Conservation (phyloP, 1,284 basidiomycete genomes). For the Mycosarcoma maydis region DNA sequence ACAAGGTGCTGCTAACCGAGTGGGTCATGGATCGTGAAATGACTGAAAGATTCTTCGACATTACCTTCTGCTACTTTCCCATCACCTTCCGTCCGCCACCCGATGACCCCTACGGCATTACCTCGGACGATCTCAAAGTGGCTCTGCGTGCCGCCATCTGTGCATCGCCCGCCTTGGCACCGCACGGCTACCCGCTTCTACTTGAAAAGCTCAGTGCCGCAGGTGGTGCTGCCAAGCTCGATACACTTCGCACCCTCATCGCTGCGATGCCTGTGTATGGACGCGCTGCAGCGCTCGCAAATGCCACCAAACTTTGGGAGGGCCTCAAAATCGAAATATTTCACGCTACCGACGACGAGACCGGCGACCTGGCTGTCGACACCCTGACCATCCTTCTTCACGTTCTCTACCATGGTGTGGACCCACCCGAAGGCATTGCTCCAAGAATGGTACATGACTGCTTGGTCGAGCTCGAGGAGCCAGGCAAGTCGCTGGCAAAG, state of each 20-base stretch:
- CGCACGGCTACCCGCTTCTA: slow-evolving; percentile 85
- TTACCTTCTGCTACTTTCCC: slow-evolving; percentile 98
- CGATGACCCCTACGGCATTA: slow-evolving; percentile 93
- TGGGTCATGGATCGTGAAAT: slow-evolving; percentile 78
- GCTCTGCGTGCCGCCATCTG: slow-evolving; percentile 78
- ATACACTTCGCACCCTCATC: slow-evolving; percentile 58
- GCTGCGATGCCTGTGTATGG: slow-evolving; percentile 63
- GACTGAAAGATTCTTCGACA: slow-evolving; percentile 85
- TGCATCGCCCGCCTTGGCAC: slow-evolving; percentile 83
- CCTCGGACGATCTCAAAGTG: slow-evolving; percentile 82
- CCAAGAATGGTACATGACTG: slow-evolving; percentile 58
- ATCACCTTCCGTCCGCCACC: slow-evolving; percentile 95
- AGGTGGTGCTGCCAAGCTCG: slow-evolving; percentile 79
- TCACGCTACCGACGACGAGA: slow-evolving; percentile 64
- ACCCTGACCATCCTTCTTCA: slow-evolving; percentile 55
- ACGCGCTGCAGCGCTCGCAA: slow-evolving; percentile 50
- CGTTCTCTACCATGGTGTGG: slow-evolving; percentile 52
- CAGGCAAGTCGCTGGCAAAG: slow-evolving; percentile 57
- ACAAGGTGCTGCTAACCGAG: slow-evolving; percentile 83
- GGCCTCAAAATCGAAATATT: slow-evolving; percentile 63
- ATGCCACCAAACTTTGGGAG: slow-evolving; percentile 57
- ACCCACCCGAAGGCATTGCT: slow-evolving; percentile 56
- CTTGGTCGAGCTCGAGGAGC: slow-evolving; percentile 54
- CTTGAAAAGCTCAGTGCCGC: slow-evolving; percentile 90
- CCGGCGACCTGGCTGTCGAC: slow-evolving; percentile 45